Percentiles rank a stretch among this genome's conserved stretches.
Evolutionary conservation across 208 protist species (phyloP).

Genomic region (Lotmaria passim): DNA sequence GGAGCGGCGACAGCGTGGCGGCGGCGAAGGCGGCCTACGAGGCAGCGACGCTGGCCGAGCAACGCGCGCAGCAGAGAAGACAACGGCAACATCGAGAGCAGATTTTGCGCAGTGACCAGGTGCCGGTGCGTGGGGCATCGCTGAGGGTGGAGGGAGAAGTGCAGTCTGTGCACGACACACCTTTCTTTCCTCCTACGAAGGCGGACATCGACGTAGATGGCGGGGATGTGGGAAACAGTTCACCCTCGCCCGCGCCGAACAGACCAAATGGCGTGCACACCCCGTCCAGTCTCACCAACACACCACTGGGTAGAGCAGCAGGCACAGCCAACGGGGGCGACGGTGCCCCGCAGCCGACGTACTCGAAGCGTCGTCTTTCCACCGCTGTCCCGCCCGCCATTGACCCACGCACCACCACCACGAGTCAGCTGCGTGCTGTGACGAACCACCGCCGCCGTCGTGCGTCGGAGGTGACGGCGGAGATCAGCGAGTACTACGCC

Average conservation of each 20-base stretch:
- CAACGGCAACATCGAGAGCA: constrained; percentile 4
- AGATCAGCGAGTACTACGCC: constrained; percentile 3
- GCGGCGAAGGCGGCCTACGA: constrained; percentile 19
- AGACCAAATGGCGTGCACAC: background rate
- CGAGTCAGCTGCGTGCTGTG: constrained; percentile 21
- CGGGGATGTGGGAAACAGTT: background rate
- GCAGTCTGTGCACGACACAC: background rate
- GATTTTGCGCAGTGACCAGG: background rate
- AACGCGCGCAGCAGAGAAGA: background rate
- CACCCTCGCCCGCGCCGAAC: constrained; percentile 6
- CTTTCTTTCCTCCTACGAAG: background rate
- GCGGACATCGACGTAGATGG: background rate
- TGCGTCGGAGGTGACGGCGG: constrained; percentile 12
- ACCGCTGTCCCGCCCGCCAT: constrained; percentile 16
- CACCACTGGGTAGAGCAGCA: no score
- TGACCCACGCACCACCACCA: constrained; percentile 7
- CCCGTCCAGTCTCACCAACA: background rate
- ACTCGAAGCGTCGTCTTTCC: constrained; percentile 5
- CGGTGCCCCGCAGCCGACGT: background rate
- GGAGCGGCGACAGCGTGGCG: background rate
- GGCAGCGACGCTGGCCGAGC: constrained; percentile 9
- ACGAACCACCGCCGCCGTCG: constrained; percentile 21
- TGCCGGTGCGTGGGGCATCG: background rate
- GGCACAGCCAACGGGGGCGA: background rate
- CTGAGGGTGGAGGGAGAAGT: constrained; percentile 6